A percentile compares a stretch with the other conserved stretches of the same genome.
Evolutionary conservation across 2,329 filamentous ascomycete genomes (phyloP).

Genomic region (Plectosphaerella sp.): DNA sequence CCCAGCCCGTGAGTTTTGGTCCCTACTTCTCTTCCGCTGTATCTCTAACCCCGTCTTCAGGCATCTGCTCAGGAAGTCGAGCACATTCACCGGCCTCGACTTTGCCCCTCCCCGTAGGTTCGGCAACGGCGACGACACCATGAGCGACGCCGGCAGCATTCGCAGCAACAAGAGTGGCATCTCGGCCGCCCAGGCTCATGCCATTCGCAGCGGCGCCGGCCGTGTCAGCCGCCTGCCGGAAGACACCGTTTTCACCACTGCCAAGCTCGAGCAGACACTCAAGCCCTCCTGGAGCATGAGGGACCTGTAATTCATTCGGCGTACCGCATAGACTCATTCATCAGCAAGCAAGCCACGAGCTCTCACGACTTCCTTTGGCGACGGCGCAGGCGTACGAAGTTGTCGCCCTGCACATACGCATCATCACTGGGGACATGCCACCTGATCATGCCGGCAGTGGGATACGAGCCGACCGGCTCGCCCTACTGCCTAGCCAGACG

Average conservation of each 20-base stretch:
- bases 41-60: slow-evolving; percentile 29
- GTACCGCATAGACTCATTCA: no score
- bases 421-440: background rate
- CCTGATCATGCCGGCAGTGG: no score
- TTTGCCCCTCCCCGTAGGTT: slow-evolving; percentile 77
- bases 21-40: background rate
- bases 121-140: slow-evolving; percentile 49
- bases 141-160: slow-evolving; percentile 65
- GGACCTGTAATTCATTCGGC: slow-evolving; percentile 19
- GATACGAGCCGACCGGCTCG: no score
- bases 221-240: slow-evolving; percentile 80
- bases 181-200: slow-evolving; percentile 62
- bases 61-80: slow-evolving; percentile 70
- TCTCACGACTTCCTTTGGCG: slow-evolving; percentile 1
- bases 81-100: slow-evolving; percentile 74
- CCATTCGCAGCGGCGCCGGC: slow-evolving; percentile 78
- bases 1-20: slow-evolving; percentile 75
- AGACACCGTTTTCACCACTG: slow-evolving; percentile 73
- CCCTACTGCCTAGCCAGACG: no score
- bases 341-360: background rate
- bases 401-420: background rate
- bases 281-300: slow-evolving; percentile 58
- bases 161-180: slow-evolving; percentile 70
- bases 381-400: slow-evolving; percentile 3
- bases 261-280: slow-evolving; percentile 57